A percentile compares a stretch with the other conserved stretches of the same genome.
Evolutionary conservation across 75 land plant genomes (phyloP).

Genomic region (Cunninghamia lanceolata): DNA sequence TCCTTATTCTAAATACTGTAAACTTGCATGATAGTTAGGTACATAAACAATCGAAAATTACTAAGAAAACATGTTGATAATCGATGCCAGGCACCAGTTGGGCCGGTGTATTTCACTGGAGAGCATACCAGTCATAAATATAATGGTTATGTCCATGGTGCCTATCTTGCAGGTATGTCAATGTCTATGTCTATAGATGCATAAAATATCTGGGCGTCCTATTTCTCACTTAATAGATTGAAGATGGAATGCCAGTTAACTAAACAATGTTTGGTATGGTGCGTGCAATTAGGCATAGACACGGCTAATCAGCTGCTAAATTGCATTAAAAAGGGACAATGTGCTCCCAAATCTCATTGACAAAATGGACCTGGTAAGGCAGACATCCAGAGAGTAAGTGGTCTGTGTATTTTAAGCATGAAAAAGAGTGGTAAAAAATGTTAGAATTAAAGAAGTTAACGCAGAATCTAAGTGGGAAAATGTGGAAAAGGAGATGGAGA

Average conservation of each 20-base stretch:
- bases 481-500: background rate
- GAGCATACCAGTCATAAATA: conserved; percentile 56
- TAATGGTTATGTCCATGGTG: conserved; percentile 78
- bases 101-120: conserved; percentile 52
- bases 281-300: background rate
- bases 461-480: too few species aligned
- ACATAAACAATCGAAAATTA: too few species aligned
- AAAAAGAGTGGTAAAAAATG: too few species aligned
- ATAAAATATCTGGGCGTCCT: background rate
- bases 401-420: too few species aligned
- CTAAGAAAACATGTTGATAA: too few species aligned
- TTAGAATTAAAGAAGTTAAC: too few species aligned
- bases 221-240: background rate
- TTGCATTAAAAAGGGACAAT: conserved; percentile 8
- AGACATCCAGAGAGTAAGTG: too few species aligned
- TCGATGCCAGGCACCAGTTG: conserved; percentile 54
- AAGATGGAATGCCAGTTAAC: too few species aligned
- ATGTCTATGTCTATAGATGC: background rate
- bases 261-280: background rate
- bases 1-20: too few species aligned
- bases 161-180: conserved; percentile 36
- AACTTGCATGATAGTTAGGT: too few species aligned
- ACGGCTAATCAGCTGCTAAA: conserved; percentile 10
- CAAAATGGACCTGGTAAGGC: background rate
- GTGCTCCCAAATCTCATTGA: background rate